Evolutionary conservation across 345 rosid species (phyloP).

Genomic region (Clausena lansium): DNA sequence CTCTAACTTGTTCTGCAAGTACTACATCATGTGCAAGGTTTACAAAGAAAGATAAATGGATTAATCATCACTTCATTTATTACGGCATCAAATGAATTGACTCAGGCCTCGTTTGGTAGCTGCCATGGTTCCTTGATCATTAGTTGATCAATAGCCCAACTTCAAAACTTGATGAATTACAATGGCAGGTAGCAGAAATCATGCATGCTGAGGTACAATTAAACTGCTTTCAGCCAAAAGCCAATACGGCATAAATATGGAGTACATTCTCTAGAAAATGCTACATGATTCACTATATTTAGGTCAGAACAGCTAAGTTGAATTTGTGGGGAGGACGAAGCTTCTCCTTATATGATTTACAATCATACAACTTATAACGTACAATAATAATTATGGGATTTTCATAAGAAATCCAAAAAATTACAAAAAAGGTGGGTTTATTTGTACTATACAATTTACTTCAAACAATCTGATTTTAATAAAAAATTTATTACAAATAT

Average conservation of each 20-base stretch:
- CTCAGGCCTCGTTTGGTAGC: neutral
- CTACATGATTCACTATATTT: neutral
- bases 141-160: too few relatives aligned
- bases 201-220: neutral
- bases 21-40: neutral
- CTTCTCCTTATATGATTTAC: neutral
- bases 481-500: too few relatives aligned
- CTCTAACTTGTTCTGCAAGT: conserved; percentile 1
- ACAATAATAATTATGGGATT: neutral
- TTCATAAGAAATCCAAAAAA: neutral
- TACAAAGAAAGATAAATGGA: too few relatives aligned
- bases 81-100: neutral
- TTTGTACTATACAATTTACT: too few relatives aligned
- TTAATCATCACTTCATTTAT: neutral
- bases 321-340: neutral
- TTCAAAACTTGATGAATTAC: neutral
- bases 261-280: neutral
- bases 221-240: neutral
- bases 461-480: too few relatives aligned
- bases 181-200: neutral
- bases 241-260: neutral
- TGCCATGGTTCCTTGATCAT: neutral
- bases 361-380: neutral
- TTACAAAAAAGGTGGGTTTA: neutral
- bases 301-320: neutral